Evolutionary conservation across 176 grass and related monocot species (phyloP), one percentile per base, ranked within the genome.

Genomic region (Chrysopogon serrulatus): DNA sequence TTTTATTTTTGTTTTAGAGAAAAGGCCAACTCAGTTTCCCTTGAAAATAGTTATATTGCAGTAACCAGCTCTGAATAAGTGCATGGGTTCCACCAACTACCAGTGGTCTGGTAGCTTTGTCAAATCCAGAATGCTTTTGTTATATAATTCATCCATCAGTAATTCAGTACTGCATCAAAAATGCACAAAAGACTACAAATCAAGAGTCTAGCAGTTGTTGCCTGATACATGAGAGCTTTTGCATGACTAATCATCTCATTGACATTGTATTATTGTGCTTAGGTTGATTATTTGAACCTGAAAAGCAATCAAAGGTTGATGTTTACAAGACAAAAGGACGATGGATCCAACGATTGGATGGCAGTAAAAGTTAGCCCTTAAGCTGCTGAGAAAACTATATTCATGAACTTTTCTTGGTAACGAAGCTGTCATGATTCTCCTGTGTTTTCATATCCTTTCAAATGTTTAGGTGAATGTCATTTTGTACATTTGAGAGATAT

Each of bases 231-330:
- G 10, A 4, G 62, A 39, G 44, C 27, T 45, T 71, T 45, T 65
- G 40, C 32, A 32, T 45, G 53, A 15, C 27, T 77, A 43, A 13
- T 27, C 49, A 68, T 73, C 41, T 72, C 21, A 47, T 33, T 42
- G 76, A 63, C 32, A n/a, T 36, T 59, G 12, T 36, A 67, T 0
- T 79, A 73, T 75, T 73, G 27, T 77, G 28, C 54, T 64, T 73
- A 73, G 96, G 85, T 98, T 86, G 96, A 98, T 87, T 95, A 93
- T 72, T 77, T 98, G 76, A 95, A 95, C 74, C 83, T 98, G 74
- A 93, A 90, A 90, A 95, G 77, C 80, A 98, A 93, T 69, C 87
- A 95, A 47, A 93, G 91, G 71, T 67, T 95, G 79, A 68, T 90
- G 43, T 98, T 95, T 81, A 95, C 35, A 71, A 93, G 48, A 59